phyloP scores from a whole-genome alignment of 1,284 basidiomycete species.

The Macrocybe sp. region DNA sequence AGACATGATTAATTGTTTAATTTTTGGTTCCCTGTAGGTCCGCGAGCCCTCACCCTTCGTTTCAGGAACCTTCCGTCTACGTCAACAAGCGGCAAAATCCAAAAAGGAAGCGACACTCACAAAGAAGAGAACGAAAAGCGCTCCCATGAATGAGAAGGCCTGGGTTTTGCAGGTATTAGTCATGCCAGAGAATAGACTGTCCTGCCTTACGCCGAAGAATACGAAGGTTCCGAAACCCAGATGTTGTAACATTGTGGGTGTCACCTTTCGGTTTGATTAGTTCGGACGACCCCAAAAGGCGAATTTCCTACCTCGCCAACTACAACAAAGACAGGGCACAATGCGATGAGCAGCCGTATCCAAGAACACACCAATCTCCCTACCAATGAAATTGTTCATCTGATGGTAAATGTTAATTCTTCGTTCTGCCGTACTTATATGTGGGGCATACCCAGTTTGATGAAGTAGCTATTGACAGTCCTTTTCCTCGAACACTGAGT shows the following conservation, averaged over 20 bases:
- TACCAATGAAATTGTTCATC: constrained; percentile 77
- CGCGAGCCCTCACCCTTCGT: constrained; percentile 39
- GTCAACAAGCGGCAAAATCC: neutral
- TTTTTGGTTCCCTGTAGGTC: neutral
- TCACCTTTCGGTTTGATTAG: constrained; percentile 35
- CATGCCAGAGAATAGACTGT: too few species aligned
- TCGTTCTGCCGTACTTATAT: neutral
- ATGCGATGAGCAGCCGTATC: neutral
- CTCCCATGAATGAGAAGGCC: constrained; percentile 60
- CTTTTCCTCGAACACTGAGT: constrained; percentile 62
- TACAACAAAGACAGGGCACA: neutral
- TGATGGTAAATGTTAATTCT: constrained; percentile 18
- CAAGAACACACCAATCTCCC: constrained; percentile 10
- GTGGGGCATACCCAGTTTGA: constrained; percentile 56
- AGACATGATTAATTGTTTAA: neutral
- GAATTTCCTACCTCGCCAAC: neutral
- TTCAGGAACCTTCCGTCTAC: constrained; percentile 47
- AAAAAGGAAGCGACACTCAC: constrained; percentile 29
- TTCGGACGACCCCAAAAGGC: neutral
- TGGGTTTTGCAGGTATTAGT: constrained; percentile 14
- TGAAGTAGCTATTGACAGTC: constrained; percentile 63
- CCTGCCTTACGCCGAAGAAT: constrained; percentile 51
- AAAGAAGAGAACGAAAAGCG: constrained; percentile 57
- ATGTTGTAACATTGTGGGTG: constrained; percentile 56
- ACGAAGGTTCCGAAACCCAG: constrained; percentile 63